Conservation (phyloP, 2,329 filamentous ascomycete genomes). For the Balansia obtecta region DNA sequence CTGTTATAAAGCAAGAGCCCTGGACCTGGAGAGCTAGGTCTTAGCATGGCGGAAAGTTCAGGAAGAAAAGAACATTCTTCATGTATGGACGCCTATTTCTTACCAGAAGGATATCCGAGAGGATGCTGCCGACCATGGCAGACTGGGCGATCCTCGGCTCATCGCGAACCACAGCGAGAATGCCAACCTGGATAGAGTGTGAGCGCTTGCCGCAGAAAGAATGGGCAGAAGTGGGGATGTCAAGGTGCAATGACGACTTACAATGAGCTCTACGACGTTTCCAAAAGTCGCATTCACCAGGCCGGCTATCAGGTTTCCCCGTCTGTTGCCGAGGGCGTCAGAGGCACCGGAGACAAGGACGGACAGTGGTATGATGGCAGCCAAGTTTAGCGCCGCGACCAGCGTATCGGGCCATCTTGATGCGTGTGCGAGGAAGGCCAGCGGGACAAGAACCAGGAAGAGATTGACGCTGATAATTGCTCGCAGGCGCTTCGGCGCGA, state of each 20-base stretch:
- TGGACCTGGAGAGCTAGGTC: slow-evolving; percentile 4
- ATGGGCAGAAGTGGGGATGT: too few relatives aligned
- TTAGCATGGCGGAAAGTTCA: background rate
- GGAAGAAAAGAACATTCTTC: too few relatives aligned
- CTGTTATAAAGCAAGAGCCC: slow-evolving; percentile 9
- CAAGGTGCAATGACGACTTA: background rate
- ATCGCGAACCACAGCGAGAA: slow-evolving; percentile 8
- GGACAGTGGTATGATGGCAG: slow-evolving; percentile 9
- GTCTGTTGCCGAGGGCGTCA: slow-evolving; percentile 7
- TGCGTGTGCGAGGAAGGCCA: slow-evolving; percentile 6
- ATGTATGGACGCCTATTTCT: too few relatives aligned
- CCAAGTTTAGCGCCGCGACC: slow-evolving; percentile 6
- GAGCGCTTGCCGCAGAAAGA: background rate
- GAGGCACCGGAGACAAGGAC: slow-evolving; percentile 8
- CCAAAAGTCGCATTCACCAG: slow-evolving; percentile 10
- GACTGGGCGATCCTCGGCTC: slow-evolving; percentile 9
- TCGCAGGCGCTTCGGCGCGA: background rate
- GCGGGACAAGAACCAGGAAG: slow-evolving; percentile 6
- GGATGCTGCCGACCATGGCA: slow-evolving; percentile 10
- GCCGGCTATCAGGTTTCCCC: slow-evolving; percentile 7
- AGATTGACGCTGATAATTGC: background rate
- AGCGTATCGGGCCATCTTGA: slow-evolving; percentile 4
- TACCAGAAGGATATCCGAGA: slow-evolving; percentile 10
- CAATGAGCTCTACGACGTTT: slow-evolving; percentile 10
- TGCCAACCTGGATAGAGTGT: slow-evolving; percentile 5